Conservation (phyloP, 2,329 filamentous ascomycete species). For the Talaromyces islandicus region DNA sequence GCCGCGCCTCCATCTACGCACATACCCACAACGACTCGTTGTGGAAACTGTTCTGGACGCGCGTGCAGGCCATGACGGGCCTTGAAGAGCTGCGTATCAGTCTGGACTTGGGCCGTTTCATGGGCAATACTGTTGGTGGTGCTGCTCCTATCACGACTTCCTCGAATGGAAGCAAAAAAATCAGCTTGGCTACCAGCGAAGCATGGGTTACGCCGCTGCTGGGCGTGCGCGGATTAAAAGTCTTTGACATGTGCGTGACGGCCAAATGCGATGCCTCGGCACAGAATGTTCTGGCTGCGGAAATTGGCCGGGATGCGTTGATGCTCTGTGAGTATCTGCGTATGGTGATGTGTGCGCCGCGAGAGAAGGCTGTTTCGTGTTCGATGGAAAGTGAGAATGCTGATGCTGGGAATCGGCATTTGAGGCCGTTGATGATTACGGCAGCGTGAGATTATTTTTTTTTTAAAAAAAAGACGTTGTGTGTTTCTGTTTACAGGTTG, state of each 20-base stretch:
- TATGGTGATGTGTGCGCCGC: slow-evolving; percentile 19
- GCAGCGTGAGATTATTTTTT: too few relatives aligned
- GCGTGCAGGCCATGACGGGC: slow-evolving; percentile 15
- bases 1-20: slow-evolving; percentile 26
- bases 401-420: neutral
- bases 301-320: slow-evolving; percentile 21
- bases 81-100: slow-evolving; percentile 20
- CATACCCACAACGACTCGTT: slow-evolving; percentile 32
- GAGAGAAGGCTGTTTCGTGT: neutral
- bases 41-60: slow-evolving; percentile 26
- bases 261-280: slow-evolving; percentile 24
- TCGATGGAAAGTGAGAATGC: neutral
- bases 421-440: slow-evolving; percentile 22
- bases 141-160: too few relatives aligned
- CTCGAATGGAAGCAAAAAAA: slow-evolving; percentile 15
- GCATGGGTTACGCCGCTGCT: slow-evolving; percentile 26
- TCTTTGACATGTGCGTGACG: slow-evolving; percentile 29
- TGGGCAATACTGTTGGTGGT: slow-evolving; percentile 11
- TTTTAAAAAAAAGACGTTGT: too few relatives aligned
- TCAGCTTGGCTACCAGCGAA: slow-evolving; percentile 21
- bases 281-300: slow-evolving; percentile 17
- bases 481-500: neutral
- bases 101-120: slow-evolving; percentile 28
- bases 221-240: slow-evolving; percentile 20
- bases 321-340: slow-evolving; percentile 21